Percentiles rank a stretch among this genome's conserved stretches.
phyloP scores from a whole-genome alignment of 441 rosid genomes.

The Arabidopsis hybrid region DNA sequence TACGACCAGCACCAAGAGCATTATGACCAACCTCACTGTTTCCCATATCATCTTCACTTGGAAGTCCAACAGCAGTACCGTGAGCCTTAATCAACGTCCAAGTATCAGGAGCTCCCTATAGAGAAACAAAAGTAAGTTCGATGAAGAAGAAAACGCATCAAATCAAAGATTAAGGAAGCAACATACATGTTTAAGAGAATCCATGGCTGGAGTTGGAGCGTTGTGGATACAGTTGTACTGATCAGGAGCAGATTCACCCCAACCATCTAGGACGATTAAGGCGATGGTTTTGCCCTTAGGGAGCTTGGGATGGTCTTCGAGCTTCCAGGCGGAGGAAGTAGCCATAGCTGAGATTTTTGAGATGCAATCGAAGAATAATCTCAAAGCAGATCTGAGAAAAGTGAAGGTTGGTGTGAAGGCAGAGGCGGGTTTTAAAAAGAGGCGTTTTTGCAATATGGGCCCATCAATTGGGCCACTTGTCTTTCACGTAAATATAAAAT shows the following conservation, averaged over 20 bases:
- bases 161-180: background rate
- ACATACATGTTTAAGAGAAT: slow-evolving; percentile 77
- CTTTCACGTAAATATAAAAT: background rate
- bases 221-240: slow-evolving; percentile 86
- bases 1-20: slow-evolving; percentile 98
- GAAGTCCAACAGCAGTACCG: slow-evolving; percentile 93
- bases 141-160: background rate
- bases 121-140: background rate
- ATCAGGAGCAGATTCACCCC: slow-evolving; percentile 94
- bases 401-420: slow-evolving; percentile 36
- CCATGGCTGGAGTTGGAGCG: slow-evolving; percentile 92
- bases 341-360: slow-evolving; percentile 38
- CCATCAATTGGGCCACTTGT: slow-evolving; percentile 45
- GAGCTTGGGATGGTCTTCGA: slow-evolving; percentile 86
- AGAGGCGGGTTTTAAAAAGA: slow-evolving; percentile 40
- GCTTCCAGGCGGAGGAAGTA: slow-evolving; percentile 52
- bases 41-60: slow-evolving; percentile 98
- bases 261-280: slow-evolving; percentile 85
- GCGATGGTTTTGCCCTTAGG: slow-evolving; percentile 83
- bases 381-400: slow-evolving; percentile 29
- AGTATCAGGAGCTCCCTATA: slow-evolving; percentile 72
- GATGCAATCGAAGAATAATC: slow-evolving; percentile 25
- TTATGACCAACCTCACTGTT: slow-evolving; percentile 99
- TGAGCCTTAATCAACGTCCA: slow-evolving; percentile 96
- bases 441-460: slow-evolving; percentile 17